phyloP scores from a whole-genome alignment of 305 asterid genomes.

The Ilex paraguariensis region DNA sequence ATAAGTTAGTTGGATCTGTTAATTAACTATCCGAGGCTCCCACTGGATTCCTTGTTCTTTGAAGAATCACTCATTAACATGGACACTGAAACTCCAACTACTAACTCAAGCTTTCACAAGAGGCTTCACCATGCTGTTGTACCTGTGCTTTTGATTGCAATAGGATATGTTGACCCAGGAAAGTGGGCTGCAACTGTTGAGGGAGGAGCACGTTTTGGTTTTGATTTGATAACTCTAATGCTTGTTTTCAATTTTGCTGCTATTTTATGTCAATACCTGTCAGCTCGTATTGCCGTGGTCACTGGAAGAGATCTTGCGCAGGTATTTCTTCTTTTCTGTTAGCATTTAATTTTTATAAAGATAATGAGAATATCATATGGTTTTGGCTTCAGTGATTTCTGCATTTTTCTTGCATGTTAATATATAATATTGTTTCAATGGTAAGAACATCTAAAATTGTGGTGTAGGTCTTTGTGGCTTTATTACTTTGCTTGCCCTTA shows the following conservation, averaged over 20 bases:
- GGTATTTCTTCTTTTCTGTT: conserved; percentile 39
- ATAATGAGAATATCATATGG: not conserved
- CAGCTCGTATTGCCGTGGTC: conserved; percentile 78
- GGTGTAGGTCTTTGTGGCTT: too few relatives aligned
- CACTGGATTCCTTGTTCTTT: conserved; percentile 21
- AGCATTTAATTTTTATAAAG: conserved; percentile 10
- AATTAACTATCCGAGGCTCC: conserved; percentile 21
- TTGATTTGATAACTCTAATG: conserved; percentile 54
- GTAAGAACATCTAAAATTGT: too few relatives aligned
- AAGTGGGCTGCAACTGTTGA: conserved; percentile 90
- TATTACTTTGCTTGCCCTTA: too few relatives aligned
- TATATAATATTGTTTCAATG: too few relatives aligned
- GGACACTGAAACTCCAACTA: conserved; percentile 42
- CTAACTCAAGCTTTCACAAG: conserved; percentile 30
- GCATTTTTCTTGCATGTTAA: too few relatives aligned
- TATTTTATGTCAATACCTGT: conserved; percentile 76
- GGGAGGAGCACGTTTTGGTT: conserved; percentile 86
- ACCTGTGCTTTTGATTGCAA: conserved; percentile 75
- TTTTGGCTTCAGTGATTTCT: not conserved
- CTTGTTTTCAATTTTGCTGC: conserved; percentile 65
- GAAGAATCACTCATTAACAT: conserved; percentile 24
- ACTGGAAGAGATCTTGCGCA: conserved; percentile 83
- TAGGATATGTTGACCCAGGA: conserved; percentile 94
- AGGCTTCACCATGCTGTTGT: conserved; percentile 68
- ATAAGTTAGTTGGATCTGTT: conserved; percentile 24